phyloP scores from a whole-genome alignment of 78 protist species.

The Paratrimastix pyriformis region DNA sequence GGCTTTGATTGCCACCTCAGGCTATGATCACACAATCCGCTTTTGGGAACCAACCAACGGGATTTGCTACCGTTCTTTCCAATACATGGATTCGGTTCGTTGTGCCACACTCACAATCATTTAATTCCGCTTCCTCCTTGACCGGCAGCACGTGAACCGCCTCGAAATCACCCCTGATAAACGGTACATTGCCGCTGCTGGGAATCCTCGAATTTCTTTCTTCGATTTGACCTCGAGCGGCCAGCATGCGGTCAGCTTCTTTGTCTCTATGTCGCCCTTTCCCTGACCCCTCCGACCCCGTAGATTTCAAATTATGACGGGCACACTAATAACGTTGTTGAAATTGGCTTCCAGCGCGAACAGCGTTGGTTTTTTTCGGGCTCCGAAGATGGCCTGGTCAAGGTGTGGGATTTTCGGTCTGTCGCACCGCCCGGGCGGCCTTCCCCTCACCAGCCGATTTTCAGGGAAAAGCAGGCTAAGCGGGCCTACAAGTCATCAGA shows the following conservation, averaged over 20 bases:
- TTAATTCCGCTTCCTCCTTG: not conserved
- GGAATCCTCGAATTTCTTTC: conserved; percentile 68
- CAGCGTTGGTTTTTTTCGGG: conserved; percentile 81
- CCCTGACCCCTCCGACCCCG: too few species aligned
- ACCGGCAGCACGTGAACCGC: conserved; percentile 70
- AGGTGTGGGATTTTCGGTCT: conserved; percentile 85
- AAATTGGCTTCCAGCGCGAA: conserved; percentile 72
- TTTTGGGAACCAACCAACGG: conserved; percentile 93
- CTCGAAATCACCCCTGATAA: conserved; percentile 76
- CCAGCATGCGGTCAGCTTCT: too few species aligned
- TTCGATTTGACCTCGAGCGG: conserved; percentile 51
- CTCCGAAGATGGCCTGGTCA: conserved; percentile 80
- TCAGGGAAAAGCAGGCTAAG: too few species aligned
- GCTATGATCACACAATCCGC: conserved; percentile 87
- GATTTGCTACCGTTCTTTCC: conserved; percentile 65
- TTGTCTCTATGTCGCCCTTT: too few species aligned
- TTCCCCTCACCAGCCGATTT: too few species aligned
- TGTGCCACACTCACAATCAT: not conserved
- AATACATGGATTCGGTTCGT: conserved; percentile 73
- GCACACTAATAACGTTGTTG: conserved; percentile 75
- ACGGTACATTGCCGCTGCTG: conserved; percentile 77
- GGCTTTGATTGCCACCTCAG: conserved; percentile 84
- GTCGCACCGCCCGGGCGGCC: not conserved
- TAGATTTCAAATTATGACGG: conserved; percentile 55
- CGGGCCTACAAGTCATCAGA: too few species aligned